Evolutionary conservation across 2,329 filamentous ascomycete species (phyloP).

Genomic region (Fusarium aywerte): DNA sequence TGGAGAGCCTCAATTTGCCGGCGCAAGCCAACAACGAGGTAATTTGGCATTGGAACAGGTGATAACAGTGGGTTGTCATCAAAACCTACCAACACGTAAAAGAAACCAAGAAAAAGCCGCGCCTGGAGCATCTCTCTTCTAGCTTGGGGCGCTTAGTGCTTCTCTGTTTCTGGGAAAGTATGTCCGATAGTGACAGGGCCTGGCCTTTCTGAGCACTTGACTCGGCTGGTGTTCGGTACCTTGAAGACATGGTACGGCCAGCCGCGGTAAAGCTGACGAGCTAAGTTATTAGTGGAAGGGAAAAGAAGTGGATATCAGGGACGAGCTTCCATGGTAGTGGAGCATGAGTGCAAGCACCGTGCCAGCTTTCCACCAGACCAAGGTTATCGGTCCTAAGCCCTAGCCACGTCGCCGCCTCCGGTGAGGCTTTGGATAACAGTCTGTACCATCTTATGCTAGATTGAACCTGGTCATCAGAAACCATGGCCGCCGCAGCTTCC

Average conservation of each 20-base stretch:
- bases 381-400: slow-evolving; percentile 38
- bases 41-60: slow-evolving; percentile 36
- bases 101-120: slow-evolving; percentile 43
- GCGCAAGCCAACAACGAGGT: slow-evolving; percentile 27
- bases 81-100: slow-evolving; percentile 42
- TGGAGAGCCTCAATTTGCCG: slow-evolving; percentile 43
- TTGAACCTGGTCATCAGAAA: neutral
- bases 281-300: slow-evolving; percentile 26
- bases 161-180: slow-evolving; percentile 33
- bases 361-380: slow-evolving; percentile 28
- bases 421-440: slow-evolving; percentile 30
- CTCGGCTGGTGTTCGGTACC: slow-evolving; percentile 28
- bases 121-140: slow-evolving; percentile 34
- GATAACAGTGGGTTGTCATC: slow-evolving; percentile 45
- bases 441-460: slow-evolving; percentile 8
- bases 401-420: slow-evolving; percentile 33
- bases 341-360: slow-evolving; percentile 24
- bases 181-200: slow-evolving; percentile 45
- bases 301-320: slow-evolving; percentile 40
- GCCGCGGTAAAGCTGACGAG: slow-evolving; percentile 43
- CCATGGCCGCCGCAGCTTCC: neutral
- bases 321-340: slow-evolving; percentile 33
- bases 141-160: slow-evolving; percentile 29
- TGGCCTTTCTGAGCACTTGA: slow-evolving; percentile 30
- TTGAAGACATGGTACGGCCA: slow-evolving; percentile 40